A percentile compares a stretch with the other conserved stretches of the same genome.
phyloP scores from a whole-genome alignment of 1,284 basidiomycete species.

The Sanghuangporus weigelae region DNA sequence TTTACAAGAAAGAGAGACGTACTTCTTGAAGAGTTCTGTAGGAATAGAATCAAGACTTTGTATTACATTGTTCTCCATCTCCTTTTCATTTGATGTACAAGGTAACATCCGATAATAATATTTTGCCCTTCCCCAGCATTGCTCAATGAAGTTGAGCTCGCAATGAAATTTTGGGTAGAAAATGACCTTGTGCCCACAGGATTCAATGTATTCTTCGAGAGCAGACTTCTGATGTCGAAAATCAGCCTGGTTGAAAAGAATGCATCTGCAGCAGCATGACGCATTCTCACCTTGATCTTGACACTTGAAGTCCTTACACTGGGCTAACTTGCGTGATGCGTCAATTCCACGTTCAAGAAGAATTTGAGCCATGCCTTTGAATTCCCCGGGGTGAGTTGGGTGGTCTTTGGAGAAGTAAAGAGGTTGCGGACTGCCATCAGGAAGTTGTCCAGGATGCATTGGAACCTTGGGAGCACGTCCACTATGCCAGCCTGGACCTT shows the following conservation, averaged over 20 bases:
- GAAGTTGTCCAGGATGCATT: not conserved
- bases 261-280: constrained; percentile 21
- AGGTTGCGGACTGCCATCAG: constrained; percentile 11
- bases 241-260: constrained; percentile 26
- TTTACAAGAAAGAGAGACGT: not conserved
- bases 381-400: constrained; percentile 18
- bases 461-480: not conserved
- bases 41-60: constrained; percentile 1
- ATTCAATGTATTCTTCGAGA: not conserved
- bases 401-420: constrained; percentile 23
- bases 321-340: constrained; percentile 1
- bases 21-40: not conserved
- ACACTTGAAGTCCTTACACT: constrained; percentile 26
- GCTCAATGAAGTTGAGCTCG: constrained; percentile 14
- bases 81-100: not conserved
- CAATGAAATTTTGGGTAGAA: constrained; percentile 15
- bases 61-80: not conserved
- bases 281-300: not conserved
- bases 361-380: constrained; percentile 29
- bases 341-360: constrained; percentile 23
- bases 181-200: not conserved
- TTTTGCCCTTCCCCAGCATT: constrained; percentile 8
- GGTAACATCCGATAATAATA: not conserved
- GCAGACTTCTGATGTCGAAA: constrained; percentile 16
- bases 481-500: constrained; percentile 8